A percentile compares a stretch with the other conserved stretches of the same genome.
Conservation (phyloP, 148 eudicot species). For the Mesembryanthemum crystallinum region DNA sequence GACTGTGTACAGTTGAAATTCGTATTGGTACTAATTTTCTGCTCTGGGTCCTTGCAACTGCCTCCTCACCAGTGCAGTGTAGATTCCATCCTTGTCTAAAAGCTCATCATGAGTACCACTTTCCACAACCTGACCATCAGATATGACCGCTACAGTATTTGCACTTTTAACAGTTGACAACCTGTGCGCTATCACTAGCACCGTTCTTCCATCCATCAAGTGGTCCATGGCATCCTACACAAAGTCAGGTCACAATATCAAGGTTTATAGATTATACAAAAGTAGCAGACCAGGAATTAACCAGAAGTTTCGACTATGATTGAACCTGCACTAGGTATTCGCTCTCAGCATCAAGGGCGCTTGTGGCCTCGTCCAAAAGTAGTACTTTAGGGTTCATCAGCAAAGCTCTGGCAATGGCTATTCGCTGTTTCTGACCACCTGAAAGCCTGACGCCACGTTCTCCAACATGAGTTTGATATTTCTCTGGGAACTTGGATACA, state of each 20-base stretch:
- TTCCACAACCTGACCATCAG: conserved; percentile 88
- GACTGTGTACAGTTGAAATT: not conserved
- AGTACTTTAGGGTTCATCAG: conserved; percentile 80
- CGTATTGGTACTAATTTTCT: conserved; percentile 29
- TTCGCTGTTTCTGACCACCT: conserved; percentile 91
- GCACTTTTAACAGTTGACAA: conserved; percentile 93
- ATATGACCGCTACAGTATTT: conserved; percentile 72
- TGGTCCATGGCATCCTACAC: conserved; percentile 92
- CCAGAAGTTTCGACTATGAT: not conserved
- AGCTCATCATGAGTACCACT: conserved; percentile 83
- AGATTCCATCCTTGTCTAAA: conserved; percentile 59
- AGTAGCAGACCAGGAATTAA: not conserved
- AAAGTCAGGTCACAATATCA: conserved; percentile 1
- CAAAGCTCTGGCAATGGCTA: conserved; percentile 87
- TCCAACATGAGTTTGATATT: conserved; percentile 81
- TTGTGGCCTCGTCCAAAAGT: conserved; percentile 88
- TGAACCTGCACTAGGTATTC: conserved; percentile 87
- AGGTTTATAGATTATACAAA: conserved; percentile 13
- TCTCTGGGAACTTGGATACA: conserved; percentile 73
- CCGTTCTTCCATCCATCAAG: conserved; percentile 89
- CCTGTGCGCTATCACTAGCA: conserved; percentile 91
- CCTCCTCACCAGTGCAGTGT: conserved; percentile 77
- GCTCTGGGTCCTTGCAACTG: conserved; percentile 70
- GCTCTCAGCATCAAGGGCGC: conserved; percentile 93
- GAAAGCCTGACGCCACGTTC: conserved; percentile 90